Percentiles rank a stretch among this genome's conserved stretches.
Conservation (phyloP, 140 eudicot genomes). For the Senecio squalidus region DNA sequence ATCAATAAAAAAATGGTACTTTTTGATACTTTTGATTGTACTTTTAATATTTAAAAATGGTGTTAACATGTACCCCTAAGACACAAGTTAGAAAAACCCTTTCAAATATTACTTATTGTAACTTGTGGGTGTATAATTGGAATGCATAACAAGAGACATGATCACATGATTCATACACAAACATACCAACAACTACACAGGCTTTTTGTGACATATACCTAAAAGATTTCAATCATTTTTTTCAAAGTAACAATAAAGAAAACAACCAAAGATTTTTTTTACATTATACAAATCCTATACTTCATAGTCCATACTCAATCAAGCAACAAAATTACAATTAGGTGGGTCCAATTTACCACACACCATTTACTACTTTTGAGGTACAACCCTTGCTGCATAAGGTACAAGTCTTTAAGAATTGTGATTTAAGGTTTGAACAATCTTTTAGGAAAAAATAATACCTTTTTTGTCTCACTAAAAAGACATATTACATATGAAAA, state of each 20-base stretch:
- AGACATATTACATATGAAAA: constrained; percentile 19
- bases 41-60: too few relatives aligned
- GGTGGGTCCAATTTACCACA: constrained; percentile 38
- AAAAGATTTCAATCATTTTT: constrained; percentile 22
- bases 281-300: constrained; percentile 29
- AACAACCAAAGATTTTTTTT: constrained; percentile 12
- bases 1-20: too few relatives aligned
- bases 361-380: constrained; percentile 30
- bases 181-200: constrained; percentile 19
- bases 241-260: constrained; percentile 9
- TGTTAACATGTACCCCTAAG: too few relatives aligned
- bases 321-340: constrained; percentile 25
- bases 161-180: constrained; percentile 19
- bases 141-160: constrained; percentile 21
- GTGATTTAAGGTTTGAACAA: constrained; percentile 9
- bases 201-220: constrained; percentile 1
- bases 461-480: constrained; percentile 20
- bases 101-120: not conserved
- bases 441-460: constrained; percentile 17
- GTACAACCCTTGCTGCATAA: constrained; percentile 18
- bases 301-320: constrained; percentile 28
- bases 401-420: constrained; percentile 14
- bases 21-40: too few relatives aligned
- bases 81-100: not conserved
- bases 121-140: not conserved